Evolutionary conservation across 2,329 filamentous ascomycete species (phyloP).

Genomic region (Dactylellina leptospora): DNA sequence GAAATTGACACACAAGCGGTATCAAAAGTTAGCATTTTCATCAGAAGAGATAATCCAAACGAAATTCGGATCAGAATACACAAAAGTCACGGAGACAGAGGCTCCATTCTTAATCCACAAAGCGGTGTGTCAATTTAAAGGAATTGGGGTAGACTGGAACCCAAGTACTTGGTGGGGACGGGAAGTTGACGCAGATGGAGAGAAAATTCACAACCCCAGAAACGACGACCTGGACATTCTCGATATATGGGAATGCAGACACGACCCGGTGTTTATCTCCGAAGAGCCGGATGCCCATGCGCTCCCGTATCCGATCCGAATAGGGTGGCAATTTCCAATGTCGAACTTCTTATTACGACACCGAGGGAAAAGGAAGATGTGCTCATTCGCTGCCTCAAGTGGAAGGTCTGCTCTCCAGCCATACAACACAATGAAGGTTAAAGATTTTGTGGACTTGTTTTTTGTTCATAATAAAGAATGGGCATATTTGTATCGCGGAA

Average conservation of each 20-base stretch:
- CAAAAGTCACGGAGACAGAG: background rate
- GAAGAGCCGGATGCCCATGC: background rate
- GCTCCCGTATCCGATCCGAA: constrained; percentile 2
- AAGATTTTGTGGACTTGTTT: constrained; percentile 19
- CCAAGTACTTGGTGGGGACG: background rate
- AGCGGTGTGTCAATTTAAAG: constrained; percentile 10
- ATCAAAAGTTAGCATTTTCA: background rate
- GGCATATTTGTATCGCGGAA: background rate
- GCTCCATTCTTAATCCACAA: constrained; percentile 23
- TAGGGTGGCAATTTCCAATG: constrained; percentile 15
- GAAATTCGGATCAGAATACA: constrained; percentile 1
- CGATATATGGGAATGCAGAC: background rate
- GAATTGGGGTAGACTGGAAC: background rate
- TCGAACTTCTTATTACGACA: too few relatives aligned
- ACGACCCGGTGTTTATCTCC: constrained; percentile 18
- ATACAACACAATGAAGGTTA: constrained; percentile 17
- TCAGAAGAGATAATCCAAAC: constrained; percentile 8
- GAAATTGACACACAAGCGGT: constrained; percentile 4
- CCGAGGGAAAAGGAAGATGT: background rate
- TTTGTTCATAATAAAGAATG: constrained; percentile 2
- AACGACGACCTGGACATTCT: background rate
- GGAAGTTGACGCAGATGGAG: background rate
- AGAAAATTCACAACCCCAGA: background rate
- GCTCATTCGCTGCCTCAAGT: background rate
- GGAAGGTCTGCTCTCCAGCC: background rate